Evolutionary conservation across 2,329 filamentous ascomycete species (phyloP).

Genomic region (Exserohilum rostratum): DNA sequence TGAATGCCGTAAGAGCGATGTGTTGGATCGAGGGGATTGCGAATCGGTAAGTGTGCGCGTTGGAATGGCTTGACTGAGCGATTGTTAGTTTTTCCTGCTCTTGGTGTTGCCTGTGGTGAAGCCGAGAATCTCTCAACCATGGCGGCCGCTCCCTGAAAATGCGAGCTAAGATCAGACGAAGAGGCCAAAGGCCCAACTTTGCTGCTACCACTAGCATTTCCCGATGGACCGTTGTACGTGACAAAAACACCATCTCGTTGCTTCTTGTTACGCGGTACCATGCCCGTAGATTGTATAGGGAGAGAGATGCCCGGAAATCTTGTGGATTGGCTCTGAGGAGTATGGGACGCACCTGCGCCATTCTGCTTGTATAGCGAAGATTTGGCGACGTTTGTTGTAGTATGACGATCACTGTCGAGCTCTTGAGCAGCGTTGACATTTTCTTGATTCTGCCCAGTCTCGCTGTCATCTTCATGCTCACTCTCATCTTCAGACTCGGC

Average conservation of each 20-base stretch:
- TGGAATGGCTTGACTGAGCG: slow-evolving; percentile 41
- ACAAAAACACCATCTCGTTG: background rate
- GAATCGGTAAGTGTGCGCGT: slow-evolving; percentile 38
- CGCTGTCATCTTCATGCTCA: slow-evolving; percentile 39
- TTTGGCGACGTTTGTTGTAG: slow-evolving; percentile 12
- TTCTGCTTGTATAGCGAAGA: slow-evolving; percentile 28
- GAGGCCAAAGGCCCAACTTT: background rate
- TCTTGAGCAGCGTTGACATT: slow-evolving; percentile 14
- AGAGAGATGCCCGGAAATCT: slow-evolving; percentile 8
- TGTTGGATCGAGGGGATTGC: slow-evolving; percentile 34
- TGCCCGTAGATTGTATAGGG: background rate
- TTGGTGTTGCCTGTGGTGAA: slow-evolving; percentile 1
- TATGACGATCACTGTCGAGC: slow-evolving; percentile 6
- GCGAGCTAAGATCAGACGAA: background rate
- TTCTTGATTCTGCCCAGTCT: slow-evolving; percentile 16
- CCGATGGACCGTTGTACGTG: background rate
- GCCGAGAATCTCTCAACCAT: background rate
- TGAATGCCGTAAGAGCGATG: slow-evolving; percentile 20
- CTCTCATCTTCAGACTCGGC: slow-evolving; percentile 42
- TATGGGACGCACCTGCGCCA: slow-evolving; percentile 25
- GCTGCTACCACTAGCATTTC: background rate
- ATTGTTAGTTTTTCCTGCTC: slow-evolving; percentile 19
- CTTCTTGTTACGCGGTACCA: background rate
- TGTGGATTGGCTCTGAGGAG: slow-evolving; percentile 11
- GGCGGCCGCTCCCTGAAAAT: background rate